These are phyloP conservation scores for Pneumocystis oryctolagi DNA, from an alignment of 1,139 yeast species.

Conservation along the genomic window DNA sequence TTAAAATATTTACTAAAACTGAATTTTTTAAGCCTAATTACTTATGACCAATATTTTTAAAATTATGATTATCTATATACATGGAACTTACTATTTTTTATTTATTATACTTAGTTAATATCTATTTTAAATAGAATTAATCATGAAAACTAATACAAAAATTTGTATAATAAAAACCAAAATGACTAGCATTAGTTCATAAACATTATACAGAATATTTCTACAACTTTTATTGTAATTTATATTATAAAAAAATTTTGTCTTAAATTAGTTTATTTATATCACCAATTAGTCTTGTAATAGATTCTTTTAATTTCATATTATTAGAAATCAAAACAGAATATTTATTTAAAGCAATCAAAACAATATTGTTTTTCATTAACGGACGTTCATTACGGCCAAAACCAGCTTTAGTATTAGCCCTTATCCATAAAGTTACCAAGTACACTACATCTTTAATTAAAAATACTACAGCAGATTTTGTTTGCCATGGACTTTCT, in stretches of 20 bases:
- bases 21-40: too few relatives aligned
- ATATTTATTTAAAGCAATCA: neutral
- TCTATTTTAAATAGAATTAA: neutral
- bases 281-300: neutral
- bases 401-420: slow-evolving; percentile 6
- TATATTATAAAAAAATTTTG: neutral
- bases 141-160: neutral
- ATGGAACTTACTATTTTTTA: too few relatives aligned
- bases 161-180: neutral
- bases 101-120: too few relatives aligned
- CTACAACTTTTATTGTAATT: neutral
- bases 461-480: slow-evolving; percentile 8
- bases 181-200: neutral
- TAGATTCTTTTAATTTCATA: neutral
- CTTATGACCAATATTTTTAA: too few relatives aligned
- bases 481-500: slow-evolving; percentile 21
- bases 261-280: neutral
- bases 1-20: neutral
- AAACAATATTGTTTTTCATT: neutral
- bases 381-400: neutral
- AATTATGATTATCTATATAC: neutral
- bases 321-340: neutral
- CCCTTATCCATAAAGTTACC: slow-evolving; percentile 3
- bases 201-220: neutral
- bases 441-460: slow-evolving; percentile 4